phyloP scores from a whole-genome alignment of 345 rosid genomes.

The Populus alba region DNA sequence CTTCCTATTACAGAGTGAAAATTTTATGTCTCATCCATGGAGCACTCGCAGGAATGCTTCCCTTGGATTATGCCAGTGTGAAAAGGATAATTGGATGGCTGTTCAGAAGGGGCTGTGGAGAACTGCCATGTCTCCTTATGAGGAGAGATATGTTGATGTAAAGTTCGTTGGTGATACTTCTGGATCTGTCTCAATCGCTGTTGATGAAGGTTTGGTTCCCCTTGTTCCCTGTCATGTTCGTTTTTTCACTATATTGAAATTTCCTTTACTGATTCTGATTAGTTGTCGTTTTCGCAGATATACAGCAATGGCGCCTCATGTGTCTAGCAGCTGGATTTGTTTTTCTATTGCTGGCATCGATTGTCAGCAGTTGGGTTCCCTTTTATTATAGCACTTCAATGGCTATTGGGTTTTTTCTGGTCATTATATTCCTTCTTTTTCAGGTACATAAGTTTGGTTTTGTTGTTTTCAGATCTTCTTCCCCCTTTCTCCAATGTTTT shows the following conservation, averaged over 20 bases:
- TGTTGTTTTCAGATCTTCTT: neutral
- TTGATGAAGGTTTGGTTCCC: constrained; percentile 53
- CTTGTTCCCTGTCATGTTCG: neutral
- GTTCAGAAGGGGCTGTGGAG: constrained; percentile 68
- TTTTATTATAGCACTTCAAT: constrained; percentile 90
- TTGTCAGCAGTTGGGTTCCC: constrained; percentile 88
- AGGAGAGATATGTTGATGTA: constrained; percentile 63
- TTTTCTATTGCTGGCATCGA: constrained; percentile 64
- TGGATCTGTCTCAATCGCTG: constrained; percentile 46
- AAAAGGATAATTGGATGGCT: constrained; percentile 63
- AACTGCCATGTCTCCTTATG: constrained; percentile 75
- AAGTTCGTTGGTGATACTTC: constrained; percentile 49
- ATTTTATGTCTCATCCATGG: constrained; percentile 3
- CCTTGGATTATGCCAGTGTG: constrained; percentile 61
- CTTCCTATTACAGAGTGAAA: neutral
- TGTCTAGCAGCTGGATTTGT: constrained; percentile 63
- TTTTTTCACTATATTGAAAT: neutral
- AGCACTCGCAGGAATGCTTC: constrained; percentile 63
- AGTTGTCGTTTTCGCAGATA: constrained; percentile 47
- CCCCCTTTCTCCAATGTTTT: neutral
- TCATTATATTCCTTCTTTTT: constrained; percentile 67
- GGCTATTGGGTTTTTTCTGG: constrained; percentile 87
- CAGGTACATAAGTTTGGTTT: constrained; percentile 51
- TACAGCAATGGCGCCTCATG: constrained; percentile 72
- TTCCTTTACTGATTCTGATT: neutral